These are phyloP conservation scores for Wallacemonas sp. DNA, from an alignment of 208 protist species.

Conservation along the genomic window DNA sequence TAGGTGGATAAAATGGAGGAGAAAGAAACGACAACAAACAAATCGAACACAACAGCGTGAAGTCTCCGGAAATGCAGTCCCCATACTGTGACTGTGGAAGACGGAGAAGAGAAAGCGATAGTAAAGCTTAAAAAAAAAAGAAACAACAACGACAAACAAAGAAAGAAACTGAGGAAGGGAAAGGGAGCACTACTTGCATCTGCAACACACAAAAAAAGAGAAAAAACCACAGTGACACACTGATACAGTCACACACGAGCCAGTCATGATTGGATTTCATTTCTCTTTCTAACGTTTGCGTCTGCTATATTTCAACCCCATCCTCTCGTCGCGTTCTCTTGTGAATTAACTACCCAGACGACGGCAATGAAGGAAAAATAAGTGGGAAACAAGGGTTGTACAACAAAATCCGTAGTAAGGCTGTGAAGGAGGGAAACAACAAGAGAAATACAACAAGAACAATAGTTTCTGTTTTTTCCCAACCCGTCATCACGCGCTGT, in stretches of 20 bases:
- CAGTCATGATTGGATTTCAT: no score
- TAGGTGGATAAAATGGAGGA: not conserved
- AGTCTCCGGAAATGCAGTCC: no score
- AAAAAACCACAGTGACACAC: no score
- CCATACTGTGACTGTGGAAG: no score
- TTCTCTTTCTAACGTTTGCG: no score
- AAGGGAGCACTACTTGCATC: not conserved
- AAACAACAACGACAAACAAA: not conserved
- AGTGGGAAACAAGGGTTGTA: slow-evolving; percentile 20
- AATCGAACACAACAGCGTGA: not conserved
- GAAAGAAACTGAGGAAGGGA: slow-evolving; percentile 17
- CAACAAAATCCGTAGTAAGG: not conserved
- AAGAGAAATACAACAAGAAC: not conserved
- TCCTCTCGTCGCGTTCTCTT: no score
- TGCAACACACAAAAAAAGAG: not conserved
- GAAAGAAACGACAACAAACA: slow-evolving; percentile 13
- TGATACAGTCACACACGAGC: no score
- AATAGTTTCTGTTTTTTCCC: no score
- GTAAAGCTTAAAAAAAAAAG: slow-evolving; percentile 10
- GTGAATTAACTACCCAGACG: slow-evolving; percentile 3
- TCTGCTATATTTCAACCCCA: no score
- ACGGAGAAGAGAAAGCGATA: not conserved
- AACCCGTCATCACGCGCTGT: not conserved
- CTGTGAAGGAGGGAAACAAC: not conserved
- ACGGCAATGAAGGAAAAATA: slow-evolving; percentile 8